phyloP scores from a whole-genome alignment of 495 filamentous ascomycete genomes.

The Penicillium alfredii region DNA sequence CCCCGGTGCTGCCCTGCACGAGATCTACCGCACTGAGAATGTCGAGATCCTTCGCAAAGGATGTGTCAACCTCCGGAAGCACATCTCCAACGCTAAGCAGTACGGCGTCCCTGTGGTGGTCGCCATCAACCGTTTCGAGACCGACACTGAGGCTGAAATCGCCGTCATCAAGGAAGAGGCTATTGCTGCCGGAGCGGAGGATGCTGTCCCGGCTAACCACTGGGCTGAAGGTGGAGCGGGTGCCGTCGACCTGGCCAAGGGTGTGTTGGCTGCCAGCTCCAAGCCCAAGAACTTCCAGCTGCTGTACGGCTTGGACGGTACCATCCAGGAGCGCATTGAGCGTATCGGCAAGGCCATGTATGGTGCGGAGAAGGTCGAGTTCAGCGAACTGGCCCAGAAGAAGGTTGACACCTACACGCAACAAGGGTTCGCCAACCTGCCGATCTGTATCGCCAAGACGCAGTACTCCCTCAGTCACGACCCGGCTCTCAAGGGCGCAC shows the following conservation, averaged over 20 bases:
- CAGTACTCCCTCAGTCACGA: conserved; percentile 97
- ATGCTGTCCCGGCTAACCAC: conserved; percentile 91
- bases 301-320: conserved; percentile 73
- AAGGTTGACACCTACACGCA: conserved; percentile 92
- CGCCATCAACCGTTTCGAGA: conserved; percentile 92
- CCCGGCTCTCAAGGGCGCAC: conserved; percentile 90
- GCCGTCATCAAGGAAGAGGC: conserved; percentile 83
- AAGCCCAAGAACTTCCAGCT: conserved; percentile 88
- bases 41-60: conserved; percentile 82
- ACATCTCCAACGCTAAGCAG: conserved; percentile 77
- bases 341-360: conserved; percentile 90
- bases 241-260: conserved; percentile 82
- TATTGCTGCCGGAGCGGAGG: conserved; percentile 85
- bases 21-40: conserved; percentile 89
- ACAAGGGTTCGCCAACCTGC: conserved; percentile 87
- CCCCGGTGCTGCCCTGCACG: conserved; percentile 72
- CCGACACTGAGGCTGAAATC: conserved; percentile 90
- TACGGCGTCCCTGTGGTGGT: conserved; percentile 96
- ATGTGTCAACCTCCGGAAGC: conserved; percentile 90
- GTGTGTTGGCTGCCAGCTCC: conserved; percentile 73
- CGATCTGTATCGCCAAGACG: conserved; percentile 96
- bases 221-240: conserved; percentile 95
- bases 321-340: conserved; percentile 85
- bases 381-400: conserved; percentile 88
- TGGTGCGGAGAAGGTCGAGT: conserved; percentile 82